Base-by-base conservation (phyloP, 83 land plant species). In the Thuja plicata region DNA sequence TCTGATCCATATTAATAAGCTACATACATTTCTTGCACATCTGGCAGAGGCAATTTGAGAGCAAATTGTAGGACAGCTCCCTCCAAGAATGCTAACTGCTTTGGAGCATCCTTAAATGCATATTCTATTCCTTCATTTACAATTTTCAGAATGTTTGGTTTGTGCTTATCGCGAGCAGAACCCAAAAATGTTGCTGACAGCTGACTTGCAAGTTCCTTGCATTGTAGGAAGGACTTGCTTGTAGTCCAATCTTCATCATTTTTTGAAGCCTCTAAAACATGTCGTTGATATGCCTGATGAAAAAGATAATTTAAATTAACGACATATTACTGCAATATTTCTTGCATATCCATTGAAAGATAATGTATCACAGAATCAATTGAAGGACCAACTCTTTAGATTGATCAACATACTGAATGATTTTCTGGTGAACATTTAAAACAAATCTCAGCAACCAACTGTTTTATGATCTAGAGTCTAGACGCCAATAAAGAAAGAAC, bases 61-160 rank as follows among this genome's bases (percentile, higher is more conserved):
- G 94, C 97, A 91, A 98, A 98, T 79, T 92, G 99, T 34, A 98
- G 92, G 45, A 98, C 94, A 66, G 92, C 95, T 83, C 88, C 91
- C 84, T 98, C 99, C 91, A 98, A 88, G 89, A 98, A 98, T 30
- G 97, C 86, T 12, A 97, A 89, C 86, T 94, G 93, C 88, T 92
- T 94, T 77, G 99, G 99, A 89, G 95, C 95, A 92, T 95, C 92
- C 32, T 30, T 52, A 91, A 98, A 96, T 35, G 99, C 98, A 93
- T 91, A 94, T 17, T 86, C 91, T 70, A 97, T 92, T 41, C 99
- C 99, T 74, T 95, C 95, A 86, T 91, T 95, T 38, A 97, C 95
- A 86, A 97, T 94, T 43, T 92, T 91, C 50, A 96, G 82, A 87
- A 98, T 94, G 78, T 98, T 93, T 38, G 91, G 89, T 87, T 91